Base-by-base conservation (phyloP, 768 basidiomycete species). In the Podaxis carcinomalis region DNA sequence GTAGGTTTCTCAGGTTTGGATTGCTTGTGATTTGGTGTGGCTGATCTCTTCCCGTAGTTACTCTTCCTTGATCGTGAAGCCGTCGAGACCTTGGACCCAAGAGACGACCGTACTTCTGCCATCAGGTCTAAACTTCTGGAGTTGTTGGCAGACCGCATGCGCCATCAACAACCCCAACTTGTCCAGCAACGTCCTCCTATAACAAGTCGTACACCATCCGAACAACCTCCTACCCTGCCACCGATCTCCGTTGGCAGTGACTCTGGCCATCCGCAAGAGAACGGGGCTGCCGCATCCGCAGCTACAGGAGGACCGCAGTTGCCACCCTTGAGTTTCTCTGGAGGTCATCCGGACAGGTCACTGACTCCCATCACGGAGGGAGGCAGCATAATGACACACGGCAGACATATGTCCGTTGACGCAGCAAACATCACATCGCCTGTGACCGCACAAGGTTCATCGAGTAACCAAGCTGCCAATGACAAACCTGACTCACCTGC, bases 21-120 rank as follows among this genome's bases (percentile, higher is more conserved):
- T 23, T 35, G 59, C 35, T 21, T 46, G 16, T n/a, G 25, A 21
- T 21, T 36, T n/a, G 19, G 27, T 52, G 28, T 46, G 23, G n/a
- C 50, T 63, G 68, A 70, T 46, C 39, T 32, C 32, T 9, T 60
- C 39, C 39, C 58, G 9, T 65, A 95, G 92, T 80, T 84, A 56
- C 83, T 97, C 21, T 97, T 98, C 79, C 79, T 97, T 58, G 91
- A 94, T 60, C 86, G 93, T 56, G 93, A 93, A 65, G 73, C 84
- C 14, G 93, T 90, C 10, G 88, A 94, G 71, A 74, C 73, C n/a
- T 75, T 92, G 66, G 90, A 94, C 69, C 88, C 86, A 50, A 78
- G 88, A 56, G 85, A 90, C 54, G 89, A 92, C 64, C 82, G 83
- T n/a, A 92, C 91, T 5, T 88, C 91, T 3, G 74, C 77, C 7